phyloP scores from a whole-genome alignment of 495 filamentous ascomycete species.

The Bombardia bombarda region DNA sequence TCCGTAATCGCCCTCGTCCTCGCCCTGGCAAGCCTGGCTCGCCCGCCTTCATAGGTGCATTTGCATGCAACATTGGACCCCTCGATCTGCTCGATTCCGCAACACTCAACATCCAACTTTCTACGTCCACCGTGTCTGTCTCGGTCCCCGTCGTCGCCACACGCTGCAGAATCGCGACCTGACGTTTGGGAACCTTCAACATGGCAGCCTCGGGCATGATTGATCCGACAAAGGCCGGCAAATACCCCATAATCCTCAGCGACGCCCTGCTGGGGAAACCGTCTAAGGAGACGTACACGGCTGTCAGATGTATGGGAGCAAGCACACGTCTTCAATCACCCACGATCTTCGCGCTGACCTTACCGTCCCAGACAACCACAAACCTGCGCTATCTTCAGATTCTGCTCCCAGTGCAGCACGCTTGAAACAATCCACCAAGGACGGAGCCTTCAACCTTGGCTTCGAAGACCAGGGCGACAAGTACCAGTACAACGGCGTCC shows the following conservation, averaged over 20 bases:
- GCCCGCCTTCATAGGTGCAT: no score
- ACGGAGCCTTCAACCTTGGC: slow-evolving; percentile 36
- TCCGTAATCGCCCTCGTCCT: no score
- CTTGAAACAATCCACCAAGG: slow-evolving; percentile 36
- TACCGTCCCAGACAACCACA: slow-evolving; percentile 41
- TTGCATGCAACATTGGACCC: no score
- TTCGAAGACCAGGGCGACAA: slow-evolving; percentile 40
- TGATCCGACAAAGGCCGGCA: slow-evolving; percentile 43
- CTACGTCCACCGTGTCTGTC: not conserved
- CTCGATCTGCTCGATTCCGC: no score
- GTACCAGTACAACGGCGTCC: slow-evolving; percentile 42
- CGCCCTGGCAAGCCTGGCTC: no score
- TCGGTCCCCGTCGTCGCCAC: not conserved
- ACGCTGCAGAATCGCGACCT: not conserved
- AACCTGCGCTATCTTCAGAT: slow-evolving; percentile 37
- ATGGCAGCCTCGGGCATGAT: slow-evolving; percentile 23
- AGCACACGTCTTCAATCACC: not conserved
- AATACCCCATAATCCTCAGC: slow-evolving; percentile 49
- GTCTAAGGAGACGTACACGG: slow-evolving; percentile 44
- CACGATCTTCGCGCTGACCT: slow-evolving; percentile 4
- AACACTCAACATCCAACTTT: no score
- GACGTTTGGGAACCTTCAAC: not conserved
- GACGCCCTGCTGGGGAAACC: slow-evolving; percentile 45
- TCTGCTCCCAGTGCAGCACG: slow-evolving; percentile 34
- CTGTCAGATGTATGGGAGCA: slow-evolving; percentile 40